A percentile compares a stretch with the other conserved stretches of the same genome.
Conservation (phyloP, 2,329 filamentous ascomycete genomes). For the Colletotrichum higginsianum region DNA sequence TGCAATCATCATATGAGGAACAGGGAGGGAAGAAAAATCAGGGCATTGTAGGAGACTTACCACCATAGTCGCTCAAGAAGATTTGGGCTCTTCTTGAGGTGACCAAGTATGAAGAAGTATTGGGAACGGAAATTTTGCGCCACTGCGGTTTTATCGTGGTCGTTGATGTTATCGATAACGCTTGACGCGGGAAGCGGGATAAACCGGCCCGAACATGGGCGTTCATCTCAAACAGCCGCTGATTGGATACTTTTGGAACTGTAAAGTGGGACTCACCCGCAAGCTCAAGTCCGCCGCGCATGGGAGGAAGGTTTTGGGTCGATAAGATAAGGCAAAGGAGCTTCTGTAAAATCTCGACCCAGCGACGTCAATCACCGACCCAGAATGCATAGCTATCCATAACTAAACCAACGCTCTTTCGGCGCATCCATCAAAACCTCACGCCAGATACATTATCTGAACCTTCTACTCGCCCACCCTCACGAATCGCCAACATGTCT, state of each 20-base stretch:
- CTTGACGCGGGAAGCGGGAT: background rate
- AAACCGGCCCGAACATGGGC: constrained; percentile 24
- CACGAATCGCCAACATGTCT: constrained; percentile 55
- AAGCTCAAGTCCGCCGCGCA: constrained; percentile 7
- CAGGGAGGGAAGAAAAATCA: background rate
- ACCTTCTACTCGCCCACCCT: background rate
- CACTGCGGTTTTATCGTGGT: constrained; percentile 22
- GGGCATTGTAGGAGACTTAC: constrained; percentile 20
- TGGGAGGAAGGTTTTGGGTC: background rate
- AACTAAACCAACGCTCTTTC: constrained; percentile 20
- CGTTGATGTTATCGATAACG: constrained; percentile 39
- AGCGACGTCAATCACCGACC: constrained; percentile 32
- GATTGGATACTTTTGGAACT: constrained; percentile 13
- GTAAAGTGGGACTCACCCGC: background rate
- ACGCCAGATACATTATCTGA: background rate
- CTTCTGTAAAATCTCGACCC: constrained; percentile 43
- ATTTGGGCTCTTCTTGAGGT: constrained; percentile 38
- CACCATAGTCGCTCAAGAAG: constrained; percentile 40
- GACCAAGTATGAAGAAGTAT: background rate
- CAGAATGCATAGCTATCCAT: constrained; percentile 19
- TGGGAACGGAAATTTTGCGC: constrained; percentile 8
- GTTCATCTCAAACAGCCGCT: background rate
- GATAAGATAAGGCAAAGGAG: constrained; percentile 42
- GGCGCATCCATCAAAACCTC: constrained; percentile 5
- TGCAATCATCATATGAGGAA: constrained; percentile 53